Percentiles rank a stretch among this genome's conserved stretches.
phyloP scores from a whole-genome alignment of 73 alveolate species.

The Breviolum minutum region DNA sequence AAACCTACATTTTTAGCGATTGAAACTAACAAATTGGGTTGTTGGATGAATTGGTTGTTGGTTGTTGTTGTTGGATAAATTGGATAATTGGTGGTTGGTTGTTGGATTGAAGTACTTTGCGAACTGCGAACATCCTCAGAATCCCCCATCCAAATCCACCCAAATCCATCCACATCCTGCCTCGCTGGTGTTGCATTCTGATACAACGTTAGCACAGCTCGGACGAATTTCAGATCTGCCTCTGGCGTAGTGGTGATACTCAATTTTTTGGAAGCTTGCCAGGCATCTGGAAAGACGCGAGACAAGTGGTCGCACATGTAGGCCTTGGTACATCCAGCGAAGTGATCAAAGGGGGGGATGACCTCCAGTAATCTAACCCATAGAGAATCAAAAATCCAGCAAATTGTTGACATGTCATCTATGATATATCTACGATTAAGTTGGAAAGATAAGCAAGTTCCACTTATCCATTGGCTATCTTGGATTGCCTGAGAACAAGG shows the following conservation, averaged over 20 bases:
- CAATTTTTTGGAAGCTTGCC: conserved; percentile 47
- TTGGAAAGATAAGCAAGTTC: background rate
- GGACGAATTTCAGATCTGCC: conserved; percentile 50
- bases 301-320: conserved; percentile 61
- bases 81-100: no score
- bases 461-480: background rate
- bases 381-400: no score
- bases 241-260: conserved; percentile 36
- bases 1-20: no score
- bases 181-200: background rate
- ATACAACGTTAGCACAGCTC: background rate
- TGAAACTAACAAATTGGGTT: no score
- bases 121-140: background rate
- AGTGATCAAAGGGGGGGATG: no score
- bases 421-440: background rate
- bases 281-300: conserved; percentile 6
- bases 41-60: no score
- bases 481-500: no score
- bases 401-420: no score
- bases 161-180: background rate
- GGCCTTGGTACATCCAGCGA: background rate
- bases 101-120: no score
- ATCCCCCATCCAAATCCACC: background rate
- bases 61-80: no score
- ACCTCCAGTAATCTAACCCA: no score